Evolutionary conservation across 2,329 filamentous ascomycete genomes (phyloP), one percentile per base, ranked within the genome.

Genomic region (Neocucurbitaria cava): DNA sequence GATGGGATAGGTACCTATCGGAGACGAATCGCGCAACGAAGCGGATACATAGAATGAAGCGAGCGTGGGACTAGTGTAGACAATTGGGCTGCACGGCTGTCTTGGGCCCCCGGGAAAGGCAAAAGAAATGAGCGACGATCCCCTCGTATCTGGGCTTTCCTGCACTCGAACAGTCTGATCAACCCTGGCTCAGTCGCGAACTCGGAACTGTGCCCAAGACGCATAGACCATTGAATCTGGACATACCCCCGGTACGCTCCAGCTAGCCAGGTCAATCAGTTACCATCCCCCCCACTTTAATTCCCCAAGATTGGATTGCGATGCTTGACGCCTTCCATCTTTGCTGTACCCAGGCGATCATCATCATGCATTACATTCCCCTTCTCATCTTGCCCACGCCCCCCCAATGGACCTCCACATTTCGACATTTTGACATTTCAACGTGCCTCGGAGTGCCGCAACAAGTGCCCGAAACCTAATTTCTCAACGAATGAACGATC

Each of bases 81-180:
- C 31, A 28, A 13, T 30, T 15, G 41, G n/a, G n/a, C n/a, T n/a
- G n/a, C n/a, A n/a, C n/a, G n/a, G 31, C 11, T 18, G 23, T n/a
- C 24, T 30, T 30, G 21, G 41, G 41, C 30, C 15, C 41, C 21
- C 13, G 41, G 41, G 41, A 18, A 31, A 30, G 20, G 17, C 15
- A 43, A 43, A 43, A 43, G 41, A 43, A 43, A 43, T 43, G 41
- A 43, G 41, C 41, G 41, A 18, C 17, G 41, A 43, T 43, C 41
- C 24, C 18, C 41, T 43, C 41, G 41, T 43, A 43, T 43, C 41
- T 43, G 41, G 41, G n/a, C 23, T 10, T 20, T n/a, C 9, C 23
- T 26, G 41, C 13, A 13, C 21, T 40, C 21, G 38, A 40, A 24
- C 20, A 4, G 20, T 21, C 21, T n/a, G n/a, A n/a, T n/a, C n/a